Evolutionary conservation across 2,329 filamentous ascomycete genomes (phyloP), one percentile per base, ranked within the genome.

Genomic region (Akanthomyces lecanii): DNA sequence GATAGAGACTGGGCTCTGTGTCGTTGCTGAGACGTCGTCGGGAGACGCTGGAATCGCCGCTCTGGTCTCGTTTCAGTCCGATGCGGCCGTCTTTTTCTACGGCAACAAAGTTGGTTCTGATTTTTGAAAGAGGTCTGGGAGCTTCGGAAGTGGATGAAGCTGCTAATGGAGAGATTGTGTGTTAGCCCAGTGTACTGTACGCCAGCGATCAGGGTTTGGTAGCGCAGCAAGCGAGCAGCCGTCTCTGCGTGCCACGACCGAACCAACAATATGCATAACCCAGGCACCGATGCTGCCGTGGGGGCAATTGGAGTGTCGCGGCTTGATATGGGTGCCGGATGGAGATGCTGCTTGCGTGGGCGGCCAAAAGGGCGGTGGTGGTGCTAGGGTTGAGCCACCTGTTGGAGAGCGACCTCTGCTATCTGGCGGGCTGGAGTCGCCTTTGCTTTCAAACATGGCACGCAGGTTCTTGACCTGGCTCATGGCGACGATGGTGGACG

Each of bases 381-480:
- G 48, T 55, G 61, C 67, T 51, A 73, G 70, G 65, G 76, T 75
- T 66, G 73, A 76, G 65, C 76, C 75, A 66, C 81, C 85, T 61
- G 62, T 64, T 56, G 88, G 88, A 63, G 87, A 89, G 74, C 89
- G 82, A 65, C 89, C 89, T 78, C 89, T 82, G 60, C 51, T 55
- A 66, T 89, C 88, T 18, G 87, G 85, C 67, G 86, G 83, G 69
- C 84, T 88, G 63, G 81, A 79, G 68, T 85, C 84, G 73, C 82
- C 85, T 76, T 86, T 90, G 73, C 86, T 85, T 80, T 93, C 90
- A 74, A 92, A 92, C 83, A 90, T 91, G 71, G 90, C 90, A 70
- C 89, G 83, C 68, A 93, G 85, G 77, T 90, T 90, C 78, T 82
- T 88, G 71, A 91, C 88, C 71, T 84, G 86, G 72, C 86, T 87